A percentile compares a stretch with the other conserved stretches of the same genome.
Conservation (phyloP, 257 asterid genomes). For the Perilla frutescens region DNA sequence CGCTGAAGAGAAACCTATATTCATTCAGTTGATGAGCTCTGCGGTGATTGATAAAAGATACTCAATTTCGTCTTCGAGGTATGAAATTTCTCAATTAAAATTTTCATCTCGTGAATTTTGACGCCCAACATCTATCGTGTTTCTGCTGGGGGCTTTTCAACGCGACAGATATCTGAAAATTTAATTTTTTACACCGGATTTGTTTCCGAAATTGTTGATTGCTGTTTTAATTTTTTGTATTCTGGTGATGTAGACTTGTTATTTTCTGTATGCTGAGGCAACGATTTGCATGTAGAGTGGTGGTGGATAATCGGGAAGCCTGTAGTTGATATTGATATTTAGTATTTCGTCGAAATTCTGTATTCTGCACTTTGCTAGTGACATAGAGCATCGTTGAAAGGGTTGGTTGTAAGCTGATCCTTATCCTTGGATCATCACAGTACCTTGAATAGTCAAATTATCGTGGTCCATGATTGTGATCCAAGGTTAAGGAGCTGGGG, state of each 20-base stretch:
- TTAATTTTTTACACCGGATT: neutral
- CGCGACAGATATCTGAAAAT: neutral
- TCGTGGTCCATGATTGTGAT: no score
- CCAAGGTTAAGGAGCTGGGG: no score
- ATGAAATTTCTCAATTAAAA: constrained; percentile 29
- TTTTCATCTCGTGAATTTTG: constrained; percentile 13
- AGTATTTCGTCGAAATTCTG: neutral
- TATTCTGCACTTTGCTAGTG: constrained; percentile 1
- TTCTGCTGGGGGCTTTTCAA: constrained; percentile 1
- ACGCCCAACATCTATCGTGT: neutral
- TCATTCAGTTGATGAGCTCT: constrained; percentile 27
- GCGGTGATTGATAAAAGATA: neutral
- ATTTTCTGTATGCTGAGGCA: neutral
- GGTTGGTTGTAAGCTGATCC: neutral
- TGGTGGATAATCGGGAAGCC: neutral
- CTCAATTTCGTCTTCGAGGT: constrained; percentile 32
- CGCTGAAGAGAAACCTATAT: constrained; percentile 30
- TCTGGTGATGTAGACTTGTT: neutral
- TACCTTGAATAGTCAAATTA: no score
- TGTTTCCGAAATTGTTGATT: no score
- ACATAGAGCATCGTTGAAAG: neutral
- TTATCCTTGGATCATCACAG: no score
- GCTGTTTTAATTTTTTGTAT: no score
- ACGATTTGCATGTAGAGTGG: no score
- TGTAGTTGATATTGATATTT: constrained; percentile 1